A percentile compares a stretch with the other conserved stretches of the same genome.
Evolutionary conservation across 108 stramenopile species (phyloP).

Genomic region (Nitzschia sp.): DNA sequence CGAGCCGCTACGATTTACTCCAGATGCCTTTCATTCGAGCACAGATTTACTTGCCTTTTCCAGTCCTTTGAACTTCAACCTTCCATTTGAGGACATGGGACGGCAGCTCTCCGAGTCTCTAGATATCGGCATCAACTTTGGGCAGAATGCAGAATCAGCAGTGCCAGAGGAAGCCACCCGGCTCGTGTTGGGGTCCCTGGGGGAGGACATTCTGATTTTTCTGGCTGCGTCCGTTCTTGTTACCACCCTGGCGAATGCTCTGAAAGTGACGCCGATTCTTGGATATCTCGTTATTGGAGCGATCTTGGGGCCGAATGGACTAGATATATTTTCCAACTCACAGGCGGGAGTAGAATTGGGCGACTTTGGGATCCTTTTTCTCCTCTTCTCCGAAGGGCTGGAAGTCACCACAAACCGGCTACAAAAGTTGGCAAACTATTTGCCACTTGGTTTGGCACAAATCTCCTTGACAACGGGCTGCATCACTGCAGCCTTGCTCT

Average conservation of each 20-base stretch:
- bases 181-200: slow-evolving; percentile 54
- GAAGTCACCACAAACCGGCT: slow-evolving; percentile 55
- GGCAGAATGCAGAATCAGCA: not conserved
- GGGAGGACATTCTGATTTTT: slow-evolving; percentile 65
- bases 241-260: slow-evolving; percentile 33
- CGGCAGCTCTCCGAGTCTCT: slow-evolving; percentile 16
- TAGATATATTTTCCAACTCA: slow-evolving; percentile 62
- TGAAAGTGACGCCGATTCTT: slow-evolving; percentile 61
- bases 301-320: slow-evolving; percentile 57
- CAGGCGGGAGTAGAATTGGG: slow-evolving; percentile 70
- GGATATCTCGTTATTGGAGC: slow-evolving; percentile 68
- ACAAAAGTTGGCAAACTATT: slow-evolving; percentile 47
- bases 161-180: slow-evolving; percentile 49
- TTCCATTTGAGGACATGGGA: slow-evolving; percentile 40
- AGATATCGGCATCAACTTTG: slow-evolving; percentile 14
- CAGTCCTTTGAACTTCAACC: not conserved
- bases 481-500: slow-evolving; percentile 43
- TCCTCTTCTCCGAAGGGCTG: slow-evolving; percentile 75
- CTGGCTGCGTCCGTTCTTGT: slow-evolving; percentile 65
- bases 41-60: not conserved
- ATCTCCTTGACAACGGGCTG: slow-evolving; percentile 54
- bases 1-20: not conserved
- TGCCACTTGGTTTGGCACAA: slow-evolving; percentile 65
- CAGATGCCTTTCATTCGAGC: slow-evolving; percentile 1
- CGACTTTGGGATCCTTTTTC: slow-evolving; percentile 80